Percentiles rank a stretch among this genome's conserved stretches.
Evolutionary conservation across 768 basidiomycete species (phyloP).

Genomic region (Lentinula edodes): DNA sequence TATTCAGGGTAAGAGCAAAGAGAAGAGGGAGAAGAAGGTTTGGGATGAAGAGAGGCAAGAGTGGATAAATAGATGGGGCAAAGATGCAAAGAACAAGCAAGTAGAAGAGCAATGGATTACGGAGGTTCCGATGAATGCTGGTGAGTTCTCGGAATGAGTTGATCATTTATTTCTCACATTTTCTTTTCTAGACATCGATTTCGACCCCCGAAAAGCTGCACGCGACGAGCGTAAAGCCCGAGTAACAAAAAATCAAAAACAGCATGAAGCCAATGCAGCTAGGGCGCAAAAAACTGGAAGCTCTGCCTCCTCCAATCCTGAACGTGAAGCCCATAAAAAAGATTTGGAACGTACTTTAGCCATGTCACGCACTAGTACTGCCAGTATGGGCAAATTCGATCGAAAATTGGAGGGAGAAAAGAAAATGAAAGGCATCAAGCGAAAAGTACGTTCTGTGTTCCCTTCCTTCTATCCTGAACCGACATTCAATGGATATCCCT

Average conservation of each 20-base stretch:
- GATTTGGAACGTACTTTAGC: slow-evolving; percentile 77
- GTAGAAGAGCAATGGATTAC: slow-evolving; percentile 86
- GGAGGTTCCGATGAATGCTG: slow-evolving; percentile 83
- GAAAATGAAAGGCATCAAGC: slow-evolving; percentile 81
- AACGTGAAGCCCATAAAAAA: slow-evolving; percentile 50
- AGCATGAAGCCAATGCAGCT: slow-evolving; percentile 66
- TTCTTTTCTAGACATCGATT: slow-evolving; percentile 55
- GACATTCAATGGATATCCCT: background rate
- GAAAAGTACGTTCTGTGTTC: slow-evolving; percentile 58
- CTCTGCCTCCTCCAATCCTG: slow-evolving; percentile 9
- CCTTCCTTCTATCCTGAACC: background rate
- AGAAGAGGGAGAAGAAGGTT: slow-evolving; percentile 64
- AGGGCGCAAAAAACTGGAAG: slow-evolving; percentile 31
- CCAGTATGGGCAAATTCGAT: slow-evolving; percentile 95
- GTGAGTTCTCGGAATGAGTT: slow-evolving; percentile 36
- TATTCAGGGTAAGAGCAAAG: slow-evolving; percentile 58
- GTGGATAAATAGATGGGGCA: slow-evolving; percentile 90
- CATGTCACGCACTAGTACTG: slow-evolving; percentile 77
- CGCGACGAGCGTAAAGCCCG: slow-evolving; percentile 76
- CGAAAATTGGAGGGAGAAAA: slow-evolving; percentile 87
- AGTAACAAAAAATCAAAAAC: slow-evolving; percentile 79
- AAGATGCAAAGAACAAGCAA: slow-evolving; percentile 84
- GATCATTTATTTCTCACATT: background rate
- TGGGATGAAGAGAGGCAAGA: slow-evolving; percentile 96
- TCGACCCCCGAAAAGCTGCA: slow-evolving; percentile 73